phyloP scores from a whole-genome alignment of 2,329 filamentous ascomycete species.

The Fusarium sacchari region DNA sequence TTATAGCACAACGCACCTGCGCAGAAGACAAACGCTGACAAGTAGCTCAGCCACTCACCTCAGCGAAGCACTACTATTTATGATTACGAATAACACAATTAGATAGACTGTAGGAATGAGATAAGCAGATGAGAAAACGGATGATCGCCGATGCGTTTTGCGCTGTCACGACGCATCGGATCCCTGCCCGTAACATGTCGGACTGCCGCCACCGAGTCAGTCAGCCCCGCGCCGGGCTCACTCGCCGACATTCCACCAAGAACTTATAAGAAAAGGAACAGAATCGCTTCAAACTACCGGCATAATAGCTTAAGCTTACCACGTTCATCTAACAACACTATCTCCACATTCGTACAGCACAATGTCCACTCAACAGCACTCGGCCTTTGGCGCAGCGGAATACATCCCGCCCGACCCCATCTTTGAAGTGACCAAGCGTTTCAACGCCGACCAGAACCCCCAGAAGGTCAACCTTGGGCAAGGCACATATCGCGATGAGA shows the following conservation, averaged over 20 bases:
- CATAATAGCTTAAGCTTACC: not conserved
- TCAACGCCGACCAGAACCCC: slow-evolving; percentile 43
- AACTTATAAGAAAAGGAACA: not conserved
- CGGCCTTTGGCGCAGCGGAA: slow-evolving; percentile 36
- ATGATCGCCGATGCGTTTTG: not conserved
- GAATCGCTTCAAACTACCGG: not conserved
- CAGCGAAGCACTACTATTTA: not conserved
- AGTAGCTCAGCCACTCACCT: not conserved
- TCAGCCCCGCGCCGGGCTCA: not conserved
- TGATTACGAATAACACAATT: fast-evolving
- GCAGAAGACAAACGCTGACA: not conserved
- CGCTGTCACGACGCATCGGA: not conserved
- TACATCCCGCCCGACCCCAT: slow-evolving; percentile 47
- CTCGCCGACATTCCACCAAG: not conserved
- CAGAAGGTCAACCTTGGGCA: slow-evolving; percentile 53
- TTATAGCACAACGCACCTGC: not conserved
- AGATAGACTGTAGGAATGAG: fast-evolving
- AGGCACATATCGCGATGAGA: slow-evolving; percentile 53
- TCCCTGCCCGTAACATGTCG: not conserved
- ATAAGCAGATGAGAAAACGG: not conserved
- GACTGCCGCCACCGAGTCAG: not conserved
- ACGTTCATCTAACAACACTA: not conserved
- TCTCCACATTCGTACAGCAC: not conserved
- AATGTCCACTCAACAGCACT: slow-evolving; percentile 8
- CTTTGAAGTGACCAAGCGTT: slow-evolving; percentile 50